phyloP scores from a whole-genome alignment of 2,329 filamentous ascomycete genomes.

The Aspergillus sergii region DNA sequence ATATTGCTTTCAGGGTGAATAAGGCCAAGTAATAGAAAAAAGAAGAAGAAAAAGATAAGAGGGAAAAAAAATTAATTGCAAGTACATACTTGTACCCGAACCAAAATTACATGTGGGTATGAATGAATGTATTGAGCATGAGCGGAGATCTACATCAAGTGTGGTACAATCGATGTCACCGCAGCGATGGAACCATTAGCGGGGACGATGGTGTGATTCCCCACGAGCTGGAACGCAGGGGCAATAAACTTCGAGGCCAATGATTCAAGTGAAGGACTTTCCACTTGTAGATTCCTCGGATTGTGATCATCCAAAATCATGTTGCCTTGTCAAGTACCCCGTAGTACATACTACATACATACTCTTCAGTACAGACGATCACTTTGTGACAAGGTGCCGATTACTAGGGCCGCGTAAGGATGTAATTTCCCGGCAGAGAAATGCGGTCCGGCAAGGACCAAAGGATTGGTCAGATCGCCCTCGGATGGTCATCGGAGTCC shows the following conservation, averaged over 20 bases:
- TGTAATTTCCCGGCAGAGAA: slow-evolving; percentile 12
- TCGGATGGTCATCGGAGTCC: slow-evolving; percentile 1
- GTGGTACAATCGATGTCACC: slow-evolving; percentile 18
- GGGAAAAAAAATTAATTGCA: slow-evolving; percentile 22
- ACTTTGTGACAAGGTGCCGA: neutral
- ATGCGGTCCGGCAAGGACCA: slow-evolving; percentile 2
- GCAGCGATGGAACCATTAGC: slow-evolving; percentile 27
- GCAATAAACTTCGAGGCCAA: neutral
- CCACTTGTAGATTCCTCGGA: neutral
- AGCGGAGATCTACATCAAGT: slow-evolving; percentile 13
- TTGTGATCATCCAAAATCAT: neutral
- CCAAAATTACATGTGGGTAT: neutral
- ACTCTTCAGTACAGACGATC: neutral
- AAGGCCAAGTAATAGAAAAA: neutral
- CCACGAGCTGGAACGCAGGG: slow-evolving; percentile 2
- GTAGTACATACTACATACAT: neutral
- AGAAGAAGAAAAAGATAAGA: slow-evolving; percentile 9
- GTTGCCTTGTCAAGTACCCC: neutral
- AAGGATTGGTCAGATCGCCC: neutral
- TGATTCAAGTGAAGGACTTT: neutral
- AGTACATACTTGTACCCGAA: slow-evolving; percentile 11
- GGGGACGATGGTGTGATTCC: slow-evolving; percentile 28
- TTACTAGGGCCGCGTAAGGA: slow-evolving; percentile 6
- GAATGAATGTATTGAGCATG: neutral
- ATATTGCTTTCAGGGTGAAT: slow-evolving; percentile 3